Conservation (phyloP, 768 basidiomycete genomes). For the Tricholoma sp. region DNA sequence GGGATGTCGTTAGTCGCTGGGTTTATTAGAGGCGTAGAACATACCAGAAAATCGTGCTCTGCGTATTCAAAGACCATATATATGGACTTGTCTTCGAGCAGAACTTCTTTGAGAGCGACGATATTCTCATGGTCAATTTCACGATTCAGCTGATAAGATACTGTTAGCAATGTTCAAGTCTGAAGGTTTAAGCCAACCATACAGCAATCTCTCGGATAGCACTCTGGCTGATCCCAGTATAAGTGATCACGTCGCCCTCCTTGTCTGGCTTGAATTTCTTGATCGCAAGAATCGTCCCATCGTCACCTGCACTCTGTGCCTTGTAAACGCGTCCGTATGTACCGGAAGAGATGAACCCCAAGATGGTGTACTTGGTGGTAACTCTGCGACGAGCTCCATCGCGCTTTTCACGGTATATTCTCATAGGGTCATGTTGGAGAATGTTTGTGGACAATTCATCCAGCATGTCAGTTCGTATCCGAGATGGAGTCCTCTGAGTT, state of each 20-base stretch:
- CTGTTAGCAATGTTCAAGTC: background rate
- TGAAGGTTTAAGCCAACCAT: background rate
- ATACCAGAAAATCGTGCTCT: conserved; percentile 94
- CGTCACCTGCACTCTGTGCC: conserved; percentile 71
- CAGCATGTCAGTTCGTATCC: conserved; percentile 13
- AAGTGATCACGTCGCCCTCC: conserved; percentile 92
- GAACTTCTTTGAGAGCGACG: conserved; percentile 88
- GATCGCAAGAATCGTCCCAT: conserved; percentile 81
- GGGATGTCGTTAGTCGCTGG: background rate
- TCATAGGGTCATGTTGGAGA: conserved; percentile 78
- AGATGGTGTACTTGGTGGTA: conserved; percentile 79
- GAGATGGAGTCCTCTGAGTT: background rate
- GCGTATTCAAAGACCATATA: conserved; percentile 99
- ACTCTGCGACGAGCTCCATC: conserved; percentile 67
- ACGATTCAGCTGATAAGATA: conserved; percentile 61
- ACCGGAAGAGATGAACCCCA: conserved; percentile 97
- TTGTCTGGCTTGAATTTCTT: conserved; percentile 99
- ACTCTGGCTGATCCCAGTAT: conserved; percentile 97
- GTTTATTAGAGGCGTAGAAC: conserved; percentile 17
- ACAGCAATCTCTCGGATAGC: conserved; percentile 96
- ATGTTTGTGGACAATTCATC: conserved; percentile 31
- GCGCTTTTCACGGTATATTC: conserved; percentile 73
- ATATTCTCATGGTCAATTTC: conserved; percentile 91
- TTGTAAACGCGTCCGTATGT: conserved; percentile 99
- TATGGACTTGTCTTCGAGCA: conserved; percentile 96